phyloP scores from a whole-genome alignment of 2,329 filamentous ascomycete species.

The Trichoderma atroviride region DNA sequence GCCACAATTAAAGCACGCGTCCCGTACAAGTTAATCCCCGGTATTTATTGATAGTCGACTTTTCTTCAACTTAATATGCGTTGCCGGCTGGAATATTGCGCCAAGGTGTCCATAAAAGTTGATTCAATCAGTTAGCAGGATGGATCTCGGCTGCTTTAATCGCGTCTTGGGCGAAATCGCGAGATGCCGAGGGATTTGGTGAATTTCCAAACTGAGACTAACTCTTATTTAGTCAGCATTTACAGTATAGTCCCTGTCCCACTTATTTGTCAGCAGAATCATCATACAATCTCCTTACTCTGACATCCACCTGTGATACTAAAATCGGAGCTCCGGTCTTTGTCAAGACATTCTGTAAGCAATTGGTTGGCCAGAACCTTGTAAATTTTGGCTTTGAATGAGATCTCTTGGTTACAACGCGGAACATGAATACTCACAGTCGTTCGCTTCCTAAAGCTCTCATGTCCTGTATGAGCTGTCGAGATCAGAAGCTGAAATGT shows the following conservation, averaged over 20 bases:
- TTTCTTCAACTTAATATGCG: not conserved
- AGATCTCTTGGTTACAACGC: not conserved
- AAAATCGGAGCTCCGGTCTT: not conserved
- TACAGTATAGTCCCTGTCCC: not conserved
- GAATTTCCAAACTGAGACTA: not conserved
- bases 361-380: not conserved
- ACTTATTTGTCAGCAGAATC: not conserved
- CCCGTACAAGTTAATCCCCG: not conserved
- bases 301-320: not conserved
- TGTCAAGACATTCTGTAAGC: not conserved
- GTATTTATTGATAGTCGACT: not conserved
- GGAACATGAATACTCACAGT: not conserved
- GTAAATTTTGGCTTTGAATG: not conserved
- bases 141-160: not conserved
- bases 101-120: not conserved
- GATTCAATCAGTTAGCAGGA: not conserved
- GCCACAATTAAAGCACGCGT: not conserved
- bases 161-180: not conserved
- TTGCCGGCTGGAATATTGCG: not conserved
- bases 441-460: not conserved
- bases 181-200: not conserved
- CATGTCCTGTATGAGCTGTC: not conserved
- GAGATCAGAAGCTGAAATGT: not conserved
- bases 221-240: not conserved
- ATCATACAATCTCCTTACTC: not conserved